Percentiles rank a stretch among this genome's conserved stretches.
Evolutionary conservation across 192 early-diverging fungal species (phyloP).

Genomic region (Coemansia sp.): DNA sequence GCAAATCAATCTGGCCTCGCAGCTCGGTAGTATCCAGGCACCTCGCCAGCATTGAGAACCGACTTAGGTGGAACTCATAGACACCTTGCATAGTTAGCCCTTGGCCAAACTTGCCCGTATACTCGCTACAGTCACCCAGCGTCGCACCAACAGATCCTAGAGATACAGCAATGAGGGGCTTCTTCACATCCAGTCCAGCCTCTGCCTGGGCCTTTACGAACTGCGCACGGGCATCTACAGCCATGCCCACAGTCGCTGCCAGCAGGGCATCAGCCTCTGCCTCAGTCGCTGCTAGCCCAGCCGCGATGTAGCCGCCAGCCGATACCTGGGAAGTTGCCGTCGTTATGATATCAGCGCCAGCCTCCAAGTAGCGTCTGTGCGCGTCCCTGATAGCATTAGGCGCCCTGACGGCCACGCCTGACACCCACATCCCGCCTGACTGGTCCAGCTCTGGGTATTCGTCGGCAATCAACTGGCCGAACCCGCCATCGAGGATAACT

Average conservation of each 20-base stretch:
- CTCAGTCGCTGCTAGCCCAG: conserved; percentile 41
- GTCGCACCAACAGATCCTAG: conserved; percentile 70
- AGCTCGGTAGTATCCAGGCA: conserved; percentile 22
- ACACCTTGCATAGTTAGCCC: conserved; percentile 40
- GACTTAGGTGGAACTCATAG: conserved; percentile 59
- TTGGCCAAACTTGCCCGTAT: conserved; percentile 62
- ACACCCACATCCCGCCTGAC: conserved; percentile 31
- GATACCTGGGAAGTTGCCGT: conserved; percentile 64
- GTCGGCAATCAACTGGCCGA: conserved; percentile 39
- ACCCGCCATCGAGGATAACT: conserved; percentile 32
- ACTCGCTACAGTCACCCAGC: conserved; percentile 66
- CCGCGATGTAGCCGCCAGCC: conserved; percentile 40
- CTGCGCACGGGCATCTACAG: conserved; percentile 55
- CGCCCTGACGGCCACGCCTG: conserved; percentile 22
- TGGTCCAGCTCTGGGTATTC: conserved; percentile 15
- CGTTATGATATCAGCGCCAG: conserved; percentile 60
- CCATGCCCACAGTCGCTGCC: conserved; percentile 46
- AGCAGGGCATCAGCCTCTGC: conserved; percentile 34
- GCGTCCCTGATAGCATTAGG: conserved; percentile 27
- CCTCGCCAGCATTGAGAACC: conserved; percentile 43
- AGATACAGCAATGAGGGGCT: conserved; percentile 59
- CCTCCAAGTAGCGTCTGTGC: conserved; percentile 56
- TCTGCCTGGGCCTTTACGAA: conserved; percentile 22
- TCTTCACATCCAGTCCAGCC: not conserved
- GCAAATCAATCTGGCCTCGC: conserved; percentile 55